Evolutionary conservation across 2,329 filamentous ascomycete genomes (phyloP).

Genomic region (Spiromastix sp.): DNA sequence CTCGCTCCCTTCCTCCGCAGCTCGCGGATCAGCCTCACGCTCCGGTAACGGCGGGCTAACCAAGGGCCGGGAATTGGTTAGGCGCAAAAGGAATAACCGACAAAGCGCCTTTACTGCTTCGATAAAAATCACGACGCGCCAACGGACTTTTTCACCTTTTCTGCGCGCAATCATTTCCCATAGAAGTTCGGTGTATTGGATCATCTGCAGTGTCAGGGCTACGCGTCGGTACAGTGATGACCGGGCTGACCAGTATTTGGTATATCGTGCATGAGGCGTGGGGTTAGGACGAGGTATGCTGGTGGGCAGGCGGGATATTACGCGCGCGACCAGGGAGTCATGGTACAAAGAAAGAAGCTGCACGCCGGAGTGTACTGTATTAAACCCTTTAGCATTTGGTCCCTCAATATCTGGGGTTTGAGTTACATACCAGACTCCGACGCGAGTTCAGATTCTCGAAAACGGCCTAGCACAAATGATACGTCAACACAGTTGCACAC

Average conservation of each 20-base stretch:
- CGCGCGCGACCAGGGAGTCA: slow-evolving; percentile 68
- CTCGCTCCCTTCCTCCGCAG: slow-evolving; percentile 42
- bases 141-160: slow-evolving; percentile 65
- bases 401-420: slow-evolving; percentile 9
- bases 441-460: slow-evolving; percentile 75
- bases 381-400: slow-evolving; percentile 5
- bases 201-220: slow-evolving; percentile 73
- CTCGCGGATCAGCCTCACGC: slow-evolving; percentile 63
- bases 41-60: slow-evolving; percentile 78
- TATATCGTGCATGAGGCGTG: slow-evolving; percentile 53
- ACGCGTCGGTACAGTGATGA: slow-evolving; percentile 67
- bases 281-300: slow-evolving; percentile 40
- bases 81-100: slow-evolving; percentile 64
- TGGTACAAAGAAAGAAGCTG: slow-evolving; percentile 89
- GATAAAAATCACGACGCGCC: slow-evolving; percentile 76
- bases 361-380: slow-evolving; percentile 66
- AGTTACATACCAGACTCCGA: slow-evolving; percentile 62
- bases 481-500: no score
- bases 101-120: slow-evolving; percentile 83
- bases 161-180: slow-evolving; percentile 96
- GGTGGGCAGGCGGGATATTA: slow-evolving; percentile 46
- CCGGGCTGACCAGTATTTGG: slow-evolving; percentile 51
- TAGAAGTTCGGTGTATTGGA: slow-evolving; percentile 90
- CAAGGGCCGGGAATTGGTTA: slow-evolving; percentile 74
- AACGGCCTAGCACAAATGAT: slow-evolving; percentile 25